These are phyloP conservation scores for Lotmaria passim DNA, from an alignment of 208 protist genomes.

Conservation along the genomic window DNA sequence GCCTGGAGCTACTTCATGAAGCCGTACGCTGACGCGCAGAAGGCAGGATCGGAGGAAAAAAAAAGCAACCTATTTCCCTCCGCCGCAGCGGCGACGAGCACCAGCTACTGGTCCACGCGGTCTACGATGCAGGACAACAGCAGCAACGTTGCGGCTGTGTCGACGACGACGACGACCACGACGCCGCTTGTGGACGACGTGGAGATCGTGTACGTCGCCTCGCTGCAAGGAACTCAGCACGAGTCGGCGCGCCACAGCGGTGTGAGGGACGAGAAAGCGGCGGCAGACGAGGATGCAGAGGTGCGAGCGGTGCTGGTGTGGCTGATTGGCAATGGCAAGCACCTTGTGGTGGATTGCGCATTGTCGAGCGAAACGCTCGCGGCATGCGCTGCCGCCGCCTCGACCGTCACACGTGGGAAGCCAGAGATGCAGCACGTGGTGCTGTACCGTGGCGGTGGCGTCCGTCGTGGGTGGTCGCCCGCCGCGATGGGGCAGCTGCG, in stretches of 20 bases:
- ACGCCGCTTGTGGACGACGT: slow-evolving; percentile 24
- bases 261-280: neutral
- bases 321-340: slow-evolving; percentile 33
- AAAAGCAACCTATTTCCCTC: neutral
- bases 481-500: slow-evolving; percentile 33
- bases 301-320: slow-evolving; percentile 25
- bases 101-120: slow-evolving; percentile 2
- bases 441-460: slow-evolving; percentile 31
- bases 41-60: neutral
- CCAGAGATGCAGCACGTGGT: slow-evolving; percentile 27
- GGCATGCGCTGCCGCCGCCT: slow-evolving; percentile 23
- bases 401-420: slow-evolving; percentile 14
- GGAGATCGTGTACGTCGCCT: slow-evolving; percentile 23
- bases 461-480: slow-evolving; percentile 26
- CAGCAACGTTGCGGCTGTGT: neutral
- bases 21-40: neutral
- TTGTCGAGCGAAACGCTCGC: slow-evolving; percentile 25
- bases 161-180: neutral
- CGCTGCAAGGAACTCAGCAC: slow-evolving; percentile 3
- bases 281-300: slow-evolving; percentile 2
- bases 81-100: neutral
- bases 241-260: no score
- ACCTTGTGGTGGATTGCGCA: slow-evolving; percentile 30
- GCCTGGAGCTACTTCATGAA: slow-evolving; percentile 32
- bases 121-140: neutral